phyloP scores from a whole-genome alignment of 805 yeast genomes.

The Debaryomyces hansenii region DNA sequence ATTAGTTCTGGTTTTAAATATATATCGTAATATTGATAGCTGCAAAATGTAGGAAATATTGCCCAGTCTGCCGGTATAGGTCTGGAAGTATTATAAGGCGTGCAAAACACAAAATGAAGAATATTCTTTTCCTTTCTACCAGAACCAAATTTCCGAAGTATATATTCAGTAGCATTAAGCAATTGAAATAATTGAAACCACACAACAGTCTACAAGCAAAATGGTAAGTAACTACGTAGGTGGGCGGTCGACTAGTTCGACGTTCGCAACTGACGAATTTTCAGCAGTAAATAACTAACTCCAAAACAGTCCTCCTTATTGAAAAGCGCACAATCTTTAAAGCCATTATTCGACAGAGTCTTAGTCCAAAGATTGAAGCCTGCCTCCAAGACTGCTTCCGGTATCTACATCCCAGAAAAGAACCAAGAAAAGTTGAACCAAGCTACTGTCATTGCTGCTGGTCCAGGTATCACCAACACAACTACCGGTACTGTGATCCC shows the following conservation, averaged over 20 bases:
- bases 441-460: constrained; percentile 90
- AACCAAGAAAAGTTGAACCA: constrained; percentile 92
- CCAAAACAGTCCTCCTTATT: constrained; percentile 46
- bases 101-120: neutral
- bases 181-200: neutral
- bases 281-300: constrained; percentile 9
- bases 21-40: neutral
- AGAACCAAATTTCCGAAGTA: neutral
- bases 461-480: constrained; percentile 83
- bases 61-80: neutral
- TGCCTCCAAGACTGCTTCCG: constrained; percentile 86
- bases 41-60: neutral
- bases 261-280: neutral
- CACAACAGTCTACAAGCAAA: neutral
- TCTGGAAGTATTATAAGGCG: neutral
- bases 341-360: constrained; percentile 94
- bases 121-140: neutral
- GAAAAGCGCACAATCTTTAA: constrained; percentile 82
- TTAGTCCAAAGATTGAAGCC: constrained; percentile 94
- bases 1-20: constrained; percentile 18
- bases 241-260: neutral
- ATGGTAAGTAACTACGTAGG: neutral
- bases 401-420: constrained; percentile 92
- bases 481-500: constrained; percentile 68
- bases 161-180: neutral